phyloP scores from a whole-genome alignment of 129 eudicot genomes.

The Flaveria sonorensis region DNA sequence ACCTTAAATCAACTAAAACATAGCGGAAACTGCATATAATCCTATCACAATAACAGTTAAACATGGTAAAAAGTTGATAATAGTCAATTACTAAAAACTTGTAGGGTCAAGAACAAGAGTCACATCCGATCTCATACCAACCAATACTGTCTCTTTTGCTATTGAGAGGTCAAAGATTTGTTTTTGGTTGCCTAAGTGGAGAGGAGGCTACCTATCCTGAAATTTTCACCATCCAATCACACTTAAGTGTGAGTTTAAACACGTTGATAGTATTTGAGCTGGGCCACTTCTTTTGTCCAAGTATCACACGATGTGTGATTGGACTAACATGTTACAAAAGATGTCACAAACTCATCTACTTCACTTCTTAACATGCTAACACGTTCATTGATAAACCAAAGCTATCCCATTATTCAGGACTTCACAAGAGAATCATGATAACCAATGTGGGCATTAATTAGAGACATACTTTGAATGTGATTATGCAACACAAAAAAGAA shows the following conservation, averaged over 20 bases:
- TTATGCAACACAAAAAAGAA: background rate
- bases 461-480: background rate
- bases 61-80: background rate
- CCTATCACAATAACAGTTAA: background rate
- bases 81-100: background rate
- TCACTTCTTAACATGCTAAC: background rate
- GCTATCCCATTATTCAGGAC: background rate
- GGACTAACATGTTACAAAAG: too few species aligned
- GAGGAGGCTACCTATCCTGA: background rate
- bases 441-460: background rate
- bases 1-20: conserved; percentile 3
- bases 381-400: background rate
- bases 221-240: background rate
- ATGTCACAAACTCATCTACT: background rate
- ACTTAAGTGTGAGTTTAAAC: background rate
- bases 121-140: background rate
- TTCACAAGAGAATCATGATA: background rate
- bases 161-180: background rate
- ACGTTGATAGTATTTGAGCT: background rate
- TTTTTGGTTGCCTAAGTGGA: background rate
- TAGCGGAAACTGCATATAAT: background rate
- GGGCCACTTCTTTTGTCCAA: too few species aligned
- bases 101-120: background rate
- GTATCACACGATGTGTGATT: too few species aligned
- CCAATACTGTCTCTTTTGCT: background rate